Base-by-base conservation (phyloP, 2,329 filamentous ascomycete genomes). In the Aureobasidium melanogenum region DNA sequence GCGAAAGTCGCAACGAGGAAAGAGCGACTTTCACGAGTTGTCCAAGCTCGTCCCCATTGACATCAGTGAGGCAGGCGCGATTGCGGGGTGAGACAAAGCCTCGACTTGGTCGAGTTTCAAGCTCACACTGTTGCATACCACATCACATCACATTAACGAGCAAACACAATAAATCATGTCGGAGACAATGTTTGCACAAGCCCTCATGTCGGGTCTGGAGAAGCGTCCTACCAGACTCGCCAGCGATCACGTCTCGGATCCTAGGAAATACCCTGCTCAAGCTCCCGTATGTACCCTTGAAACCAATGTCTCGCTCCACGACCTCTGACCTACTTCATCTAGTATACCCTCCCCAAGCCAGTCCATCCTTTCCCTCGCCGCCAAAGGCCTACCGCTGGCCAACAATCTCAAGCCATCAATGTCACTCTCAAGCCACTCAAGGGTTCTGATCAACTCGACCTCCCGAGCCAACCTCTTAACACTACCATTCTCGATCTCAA, bases 211-310 rank as follows among this genome's bases (percentile, higher is more conserved):
- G 57, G 83, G 85, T 24, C 84, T 97, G 64, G 91, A 96, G 75
- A 83, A 85, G 63, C 86, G 87, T 54, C 88, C 91, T 8, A 75
- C 86, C 68, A 95, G 92, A 79, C 83, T 97, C 65, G 85, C 88
- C n/a, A 80, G 89, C 66, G 91, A 97, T 74, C 88, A 97, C 84
- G 86, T 95, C 74, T 89, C 93, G 75, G 90, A 97, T 71, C 85
- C 90, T 54, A 86, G 86, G 69, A 84, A 82, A 66, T 92, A 93
- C 72, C 88, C 89, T 26, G 79, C 88, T 28, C 85, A 88, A 64
- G 81, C 85, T 66, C 88, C 91, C 17, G 93, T 97, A 83, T 32
- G 43, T 9, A n/a, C 12, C 8, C 17, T n/a, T 15, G 4, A 22
- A 2, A 19, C 24, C 39, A 36, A 2, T 17, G 14, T 3, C 2